Conservation (phyloP, 1,284 basidiomycete genomes). For the Trametes hirsuta region DNA sequence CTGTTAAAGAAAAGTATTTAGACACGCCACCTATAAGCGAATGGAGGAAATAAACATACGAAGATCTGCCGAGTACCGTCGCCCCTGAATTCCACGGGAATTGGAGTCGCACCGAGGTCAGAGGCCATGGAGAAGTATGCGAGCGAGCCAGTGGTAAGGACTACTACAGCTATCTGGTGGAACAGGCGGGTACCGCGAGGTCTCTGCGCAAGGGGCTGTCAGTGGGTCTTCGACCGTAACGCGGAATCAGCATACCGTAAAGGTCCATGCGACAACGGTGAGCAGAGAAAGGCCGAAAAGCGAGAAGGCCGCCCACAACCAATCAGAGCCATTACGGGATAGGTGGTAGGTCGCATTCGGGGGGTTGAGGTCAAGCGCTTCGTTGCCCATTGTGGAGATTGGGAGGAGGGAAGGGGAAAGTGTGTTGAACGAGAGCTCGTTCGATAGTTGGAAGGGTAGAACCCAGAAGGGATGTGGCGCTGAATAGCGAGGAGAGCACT, state of each 20-base stretch:
- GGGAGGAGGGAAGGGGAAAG: constrained; percentile 4
- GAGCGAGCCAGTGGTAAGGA: constrained; percentile 47
- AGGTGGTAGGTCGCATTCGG: constrained; percentile 43
- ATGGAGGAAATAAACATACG: constrained; percentile 35
- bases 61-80: constrained; percentile 53
- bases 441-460: not conserved
- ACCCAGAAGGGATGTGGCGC: not conserved
- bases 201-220: constrained; percentile 27
- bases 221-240: constrained; percentile 36
- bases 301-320: constrained; percentile 60
- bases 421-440: constrained; percentile 11
- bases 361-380: constrained; percentile 39
- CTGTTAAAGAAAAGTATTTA: constrained; percentile 23
- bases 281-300: constrained; percentile 47
- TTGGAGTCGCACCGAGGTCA: constrained; percentile 56
- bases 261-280: constrained; percentile 41
- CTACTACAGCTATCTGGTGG: constrained; percentile 51
- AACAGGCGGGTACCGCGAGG: constrained; percentile 47
- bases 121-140: constrained; percentile 63
- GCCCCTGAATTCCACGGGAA: constrained; percentile 51
- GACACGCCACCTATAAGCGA: not conserved
- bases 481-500: not conserved
- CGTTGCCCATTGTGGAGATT: constrained; percentile 26
- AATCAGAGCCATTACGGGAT: constrained; percentile 48
- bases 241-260: constrained; percentile 34